A percentile compares a stretch with the other conserved stretches of the same genome.
Evolutionary conservation across 192 early-diverging fungal genomes (phyloP).

Genomic region (Coemansia sp.): DNA sequence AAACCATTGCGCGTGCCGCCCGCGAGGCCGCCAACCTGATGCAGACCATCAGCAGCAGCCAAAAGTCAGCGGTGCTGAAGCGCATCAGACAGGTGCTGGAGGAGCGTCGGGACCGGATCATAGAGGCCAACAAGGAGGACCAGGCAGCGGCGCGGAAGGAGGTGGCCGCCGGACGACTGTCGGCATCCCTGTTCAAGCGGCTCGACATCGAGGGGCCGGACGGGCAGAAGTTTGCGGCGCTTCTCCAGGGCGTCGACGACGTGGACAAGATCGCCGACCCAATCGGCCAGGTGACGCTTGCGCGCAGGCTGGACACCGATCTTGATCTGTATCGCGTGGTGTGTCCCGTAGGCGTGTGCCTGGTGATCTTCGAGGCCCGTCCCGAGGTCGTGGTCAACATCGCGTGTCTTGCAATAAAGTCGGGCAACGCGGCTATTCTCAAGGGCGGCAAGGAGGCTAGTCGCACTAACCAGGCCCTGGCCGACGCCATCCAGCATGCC

Average conservation of each 20-base stretch:
- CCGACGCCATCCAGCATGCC: constrained; percentile 75
- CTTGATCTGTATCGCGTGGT: constrained; percentile 90
- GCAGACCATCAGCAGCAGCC: constrained; percentile 65
- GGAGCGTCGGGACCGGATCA: constrained; percentile 66
- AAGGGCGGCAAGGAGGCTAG: constrained; percentile 96
- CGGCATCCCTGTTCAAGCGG: constrained; percentile 78
- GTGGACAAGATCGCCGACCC: constrained; percentile 86
- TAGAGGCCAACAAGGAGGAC: constrained; percentile 79
- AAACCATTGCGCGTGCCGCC: constrained; percentile 55
- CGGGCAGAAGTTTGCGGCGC: constrained; percentile 83
- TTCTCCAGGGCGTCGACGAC: constrained; percentile 89
- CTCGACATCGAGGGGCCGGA: constrained; percentile 74
- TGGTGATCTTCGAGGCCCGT: constrained; percentile 98
- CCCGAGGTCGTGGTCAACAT: constrained; percentile 99
- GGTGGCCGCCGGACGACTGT: constrained; percentile 74
- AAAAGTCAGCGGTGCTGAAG: constrained; percentile 77
- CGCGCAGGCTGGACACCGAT: constrained; percentile 76
- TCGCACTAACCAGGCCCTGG: constrained; percentile 77
- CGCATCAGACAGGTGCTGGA: constrained; percentile 69
- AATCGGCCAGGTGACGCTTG: constrained; percentile 74
- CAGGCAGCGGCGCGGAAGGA: constrained; percentile 66
- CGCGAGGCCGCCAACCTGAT: constrained; percentile 73
- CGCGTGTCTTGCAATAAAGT: constrained; percentile 92
- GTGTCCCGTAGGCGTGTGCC: constrained; percentile 91
- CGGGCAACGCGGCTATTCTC: constrained; percentile 95